Evolutionary conservation across 805 yeast genomes (phyloP).

Genomic region (Cyberlindnera xylosilytica): DNA sequence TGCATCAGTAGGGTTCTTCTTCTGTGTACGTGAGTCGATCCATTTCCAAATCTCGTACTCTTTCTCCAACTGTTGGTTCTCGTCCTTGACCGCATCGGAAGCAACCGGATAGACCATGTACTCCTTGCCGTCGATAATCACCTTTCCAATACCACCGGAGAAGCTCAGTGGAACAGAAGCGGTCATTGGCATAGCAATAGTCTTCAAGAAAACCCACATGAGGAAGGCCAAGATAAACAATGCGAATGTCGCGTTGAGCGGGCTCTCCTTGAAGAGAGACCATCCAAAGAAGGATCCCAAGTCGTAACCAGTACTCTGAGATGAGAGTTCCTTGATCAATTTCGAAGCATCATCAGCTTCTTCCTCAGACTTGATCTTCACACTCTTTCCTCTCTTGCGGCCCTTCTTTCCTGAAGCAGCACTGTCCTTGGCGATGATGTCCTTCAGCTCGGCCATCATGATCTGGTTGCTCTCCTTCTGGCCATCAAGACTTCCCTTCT

Average conservation of each 20-base stretch:
- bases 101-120: conserved; percentile 23
- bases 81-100: conserved; percentile 8
- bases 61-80: conserved; percentile 2
- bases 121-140: conserved; percentile 23
- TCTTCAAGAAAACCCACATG: background rate
- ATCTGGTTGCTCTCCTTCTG: conserved; percentile 56
- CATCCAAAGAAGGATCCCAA: background rate
- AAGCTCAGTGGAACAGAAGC: background rate
- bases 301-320: background rate
- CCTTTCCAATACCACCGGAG: conserved; percentile 10
- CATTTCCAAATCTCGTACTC: conserved; percentile 30
- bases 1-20: background rate
- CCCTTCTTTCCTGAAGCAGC: conserved; percentile 14
- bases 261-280: background rate
- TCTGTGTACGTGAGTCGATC: conserved; percentile 22
- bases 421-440: conserved; percentile 24
- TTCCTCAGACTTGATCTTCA: conserved; percentile 1
- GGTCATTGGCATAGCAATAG: background rate
- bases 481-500: conserved; percentile 72
- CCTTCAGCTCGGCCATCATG: conserved; percentile 40
- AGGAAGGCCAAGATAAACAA: background rate
- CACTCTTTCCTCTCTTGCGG: conserved; percentile 19
- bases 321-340: background rate
- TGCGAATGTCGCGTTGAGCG: background rate
- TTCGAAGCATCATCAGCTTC: conserved; percentile 1